Base-by-base conservation (phyloP, 2,329 filamentous ascomycete genomes). In the Paecilomyces sp. region DNA sequence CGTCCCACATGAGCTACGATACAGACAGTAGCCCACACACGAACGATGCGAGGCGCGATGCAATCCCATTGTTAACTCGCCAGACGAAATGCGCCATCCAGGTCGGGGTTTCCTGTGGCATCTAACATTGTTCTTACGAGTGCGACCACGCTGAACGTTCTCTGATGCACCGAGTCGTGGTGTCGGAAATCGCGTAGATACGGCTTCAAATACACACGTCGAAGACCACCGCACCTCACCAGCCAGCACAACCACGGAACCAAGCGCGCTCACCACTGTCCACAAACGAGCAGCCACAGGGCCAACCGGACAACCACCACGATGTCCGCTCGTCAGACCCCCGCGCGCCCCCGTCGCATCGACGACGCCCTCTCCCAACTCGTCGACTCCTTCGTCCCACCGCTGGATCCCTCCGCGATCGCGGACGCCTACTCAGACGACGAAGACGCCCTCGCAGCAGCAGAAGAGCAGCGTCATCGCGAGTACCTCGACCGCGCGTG, bases 311-410 rank as follows among this genome's bases (percentile, higher is more conserved):
- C 3, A 28, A 28, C 25, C 25, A 28, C 63, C 63, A 68, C 64
- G 57, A 72, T 71, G 67, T 70, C 74, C 34, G 64, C 68, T 57
- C 69, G 71, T 57, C 70, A 71, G 33, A 62, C 70, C 13, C 57
- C 65, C 57, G 62, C 70, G 58, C 75, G 75, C 61, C 70, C 72
- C 55, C 75, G 75, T 61, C 76, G 76, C 62, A 72, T 77, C 61
- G 76, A 78, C 57, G 76, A 78, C 62, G 76, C 76, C 41, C 70
- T 78, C 61, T 74, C 72, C 58, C 76, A 77, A 64, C 70, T 78
- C 25, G 69, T 78, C 66, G 76, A 77, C 55, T 76, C 74, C 54
- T 67, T 78, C 50, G 67, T 74, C 51, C 76, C 75, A 28, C 68
- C 73, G 24, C 65, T 74, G 36, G 66, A 73, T n/a, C 64, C 68